Evolutionary conservation across 1,284 basidiomycete genomes (phyloP).

Genomic region (Tilletia horrida): DNA sequence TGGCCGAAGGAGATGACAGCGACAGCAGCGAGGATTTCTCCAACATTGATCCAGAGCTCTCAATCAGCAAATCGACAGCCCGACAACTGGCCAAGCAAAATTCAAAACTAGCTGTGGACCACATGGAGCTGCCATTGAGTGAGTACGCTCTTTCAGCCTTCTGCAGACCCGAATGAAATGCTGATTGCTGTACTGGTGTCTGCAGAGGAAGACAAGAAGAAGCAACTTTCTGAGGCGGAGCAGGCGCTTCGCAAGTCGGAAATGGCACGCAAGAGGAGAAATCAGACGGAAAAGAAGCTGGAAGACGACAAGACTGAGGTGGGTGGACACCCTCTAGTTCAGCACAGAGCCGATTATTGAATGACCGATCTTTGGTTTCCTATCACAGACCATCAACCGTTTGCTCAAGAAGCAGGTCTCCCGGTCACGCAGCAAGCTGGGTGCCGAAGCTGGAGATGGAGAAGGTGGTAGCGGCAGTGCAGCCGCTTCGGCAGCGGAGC

Average conservation of each 20-base stretch:
- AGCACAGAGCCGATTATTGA: constrained; percentile 26
- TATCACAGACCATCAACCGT: constrained; percentile 73
- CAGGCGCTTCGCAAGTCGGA: constrained; percentile 76
- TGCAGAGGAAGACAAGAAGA: constrained; percentile 62
- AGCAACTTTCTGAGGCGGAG: constrained; percentile 75
- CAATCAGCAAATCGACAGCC: constrained; percentile 44
- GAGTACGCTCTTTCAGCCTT: constrained; percentile 11
- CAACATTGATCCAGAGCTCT: constrained; percentile 18
- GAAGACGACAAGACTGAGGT: constrained; percentile 77
- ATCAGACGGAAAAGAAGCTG: constrained; percentile 80
- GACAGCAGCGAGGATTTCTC: constrained; percentile 26
- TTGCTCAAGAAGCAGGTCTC: constrained; percentile 70
- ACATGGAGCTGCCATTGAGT: constrained; percentile 44
- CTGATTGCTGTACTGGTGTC: background rate
- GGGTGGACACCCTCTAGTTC: constrained; percentile 37
- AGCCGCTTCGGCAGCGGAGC: background rate
- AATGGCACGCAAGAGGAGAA: constrained; percentile 76
- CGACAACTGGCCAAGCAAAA: constrained; percentile 42
- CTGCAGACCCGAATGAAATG: background rate
- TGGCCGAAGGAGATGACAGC: constrained; percentile 18
- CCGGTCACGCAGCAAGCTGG: constrained; percentile 36
- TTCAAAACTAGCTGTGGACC: constrained; percentile 30
- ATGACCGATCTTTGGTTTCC: constrained; percentile 19
- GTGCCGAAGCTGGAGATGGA: constrained; percentile 12
- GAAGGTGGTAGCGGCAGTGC: constrained; percentile 4